A percentile compares a stretch with the other conserved stretches of the same genome.
phyloP scores from a whole-genome alignment of 116 monocot species.

The Posidonia oceanica region DNA sequence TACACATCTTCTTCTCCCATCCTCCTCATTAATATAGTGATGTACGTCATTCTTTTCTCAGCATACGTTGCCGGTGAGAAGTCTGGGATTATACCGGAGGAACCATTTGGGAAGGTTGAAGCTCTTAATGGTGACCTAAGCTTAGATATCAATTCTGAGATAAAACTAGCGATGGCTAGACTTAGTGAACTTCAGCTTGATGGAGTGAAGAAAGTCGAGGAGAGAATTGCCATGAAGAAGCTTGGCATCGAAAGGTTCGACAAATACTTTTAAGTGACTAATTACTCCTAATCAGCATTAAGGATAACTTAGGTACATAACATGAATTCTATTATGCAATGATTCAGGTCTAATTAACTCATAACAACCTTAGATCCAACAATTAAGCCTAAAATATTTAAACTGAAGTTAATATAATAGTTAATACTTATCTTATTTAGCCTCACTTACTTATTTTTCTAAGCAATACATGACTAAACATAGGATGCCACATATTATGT shows the following conservation, averaged over 20 bases:
- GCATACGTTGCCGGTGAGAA: constrained; percentile 80
- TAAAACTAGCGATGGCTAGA: constrained; percentile 19
- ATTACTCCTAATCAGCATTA: too few species aligned
- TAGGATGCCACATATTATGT: too few species aligned
- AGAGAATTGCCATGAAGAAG: constrained; percentile 9
- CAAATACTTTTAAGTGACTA: too few species aligned
- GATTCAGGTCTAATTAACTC: too few species aligned
- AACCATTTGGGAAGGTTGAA: constrained; percentile 53
- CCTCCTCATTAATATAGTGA: not conserved
- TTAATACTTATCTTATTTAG: too few species aligned
- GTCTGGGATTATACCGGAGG: constrained; percentile 55
- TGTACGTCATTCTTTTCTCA: constrained; percentile 2
- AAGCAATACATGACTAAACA: too few species aligned
- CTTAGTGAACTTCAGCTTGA: not conserved
- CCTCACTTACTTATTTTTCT: too few species aligned
- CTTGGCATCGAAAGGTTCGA: constrained; percentile 5
- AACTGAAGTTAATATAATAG: too few species aligned
- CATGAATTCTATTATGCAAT: too few species aligned
- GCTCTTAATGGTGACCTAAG: constrained; percentile 21
- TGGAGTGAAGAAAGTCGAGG: not conserved
- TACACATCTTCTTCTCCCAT: not conserved
- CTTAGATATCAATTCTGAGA: constrained; percentile 58
- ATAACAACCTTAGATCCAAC: too few species aligned
- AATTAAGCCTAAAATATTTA: too few species aligned
- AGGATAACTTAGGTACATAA: too few species aligned